These are phyloP conservation scores for Coffea humblotiana DNA, from an alignment of 305 asterid species.

Conservation along the genomic window DNA sequence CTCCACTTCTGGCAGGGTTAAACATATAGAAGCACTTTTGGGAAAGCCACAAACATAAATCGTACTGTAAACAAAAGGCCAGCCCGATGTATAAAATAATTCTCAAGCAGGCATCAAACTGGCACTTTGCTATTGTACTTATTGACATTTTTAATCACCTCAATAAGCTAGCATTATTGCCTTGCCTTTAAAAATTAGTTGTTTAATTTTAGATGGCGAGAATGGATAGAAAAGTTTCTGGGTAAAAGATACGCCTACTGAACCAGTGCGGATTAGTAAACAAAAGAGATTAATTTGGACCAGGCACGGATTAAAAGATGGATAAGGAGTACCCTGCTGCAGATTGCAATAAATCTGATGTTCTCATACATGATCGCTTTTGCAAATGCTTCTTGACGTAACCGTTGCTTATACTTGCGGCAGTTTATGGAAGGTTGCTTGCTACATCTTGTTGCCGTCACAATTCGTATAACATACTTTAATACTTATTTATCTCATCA, in stretches of 20 bases:
- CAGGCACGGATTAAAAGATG: not conserved
- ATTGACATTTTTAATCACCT: not conserved
- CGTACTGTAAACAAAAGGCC: not conserved
- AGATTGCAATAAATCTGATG: not conserved
- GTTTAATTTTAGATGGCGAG: not conserved
- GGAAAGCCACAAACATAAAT: not conserved
- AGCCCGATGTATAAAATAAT: not conserved
- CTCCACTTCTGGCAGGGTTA: not conserved
- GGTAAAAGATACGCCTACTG: not conserved
- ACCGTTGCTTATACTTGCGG: no score
- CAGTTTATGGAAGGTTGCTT: no score
- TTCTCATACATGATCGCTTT: not conserved
- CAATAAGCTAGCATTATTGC: not conserved
- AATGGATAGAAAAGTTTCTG: not conserved
- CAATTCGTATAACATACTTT: no score
- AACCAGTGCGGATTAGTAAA: not conserved
- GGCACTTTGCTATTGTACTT: not conserved
- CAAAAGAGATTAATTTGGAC: not conserved
- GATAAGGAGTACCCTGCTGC: not conserved
- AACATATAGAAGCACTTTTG: not conserved
- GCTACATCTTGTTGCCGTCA: no score
- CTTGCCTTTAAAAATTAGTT: no score
- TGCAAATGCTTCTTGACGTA: not conserved
- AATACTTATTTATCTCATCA: no score
- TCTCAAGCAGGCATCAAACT: not conserved